Conservation (phyloP, 148 eudicot species). For the Mesembryanthemum crystallinum region DNA sequence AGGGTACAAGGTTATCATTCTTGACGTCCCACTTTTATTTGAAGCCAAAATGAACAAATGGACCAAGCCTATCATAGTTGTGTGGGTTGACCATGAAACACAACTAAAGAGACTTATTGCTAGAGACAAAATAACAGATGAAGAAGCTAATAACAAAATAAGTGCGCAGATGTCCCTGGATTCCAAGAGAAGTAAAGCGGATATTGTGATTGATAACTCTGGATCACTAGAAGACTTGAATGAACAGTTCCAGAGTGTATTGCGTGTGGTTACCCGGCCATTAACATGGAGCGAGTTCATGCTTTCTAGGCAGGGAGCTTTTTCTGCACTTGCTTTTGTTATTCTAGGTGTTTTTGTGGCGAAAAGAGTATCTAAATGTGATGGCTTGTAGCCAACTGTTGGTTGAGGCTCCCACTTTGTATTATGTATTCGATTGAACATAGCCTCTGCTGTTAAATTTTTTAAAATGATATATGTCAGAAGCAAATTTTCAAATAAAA, state of each 20-base stretch:
- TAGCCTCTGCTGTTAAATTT: not conserved
- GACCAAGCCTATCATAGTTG: constrained; percentile 78
- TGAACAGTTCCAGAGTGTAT: constrained; percentile 47
- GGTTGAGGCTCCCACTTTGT: not conserved
- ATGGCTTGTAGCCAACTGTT: constrained; percentile 11
- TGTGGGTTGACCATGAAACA: constrained; percentile 86
- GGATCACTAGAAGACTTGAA: constrained; percentile 79
- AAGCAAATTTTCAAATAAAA: not conserved
- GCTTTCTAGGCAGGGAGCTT: constrained; percentile 75
- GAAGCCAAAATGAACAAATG: constrained; percentile 93
- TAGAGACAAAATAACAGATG: constrained; percentile 62
- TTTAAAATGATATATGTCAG: not conserved
- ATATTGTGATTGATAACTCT: constrained; percentile 75
- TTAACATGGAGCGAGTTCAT: constrained; percentile 83
- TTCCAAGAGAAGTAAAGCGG: constrained; percentile 68
- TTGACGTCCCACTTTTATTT: constrained; percentile 83
- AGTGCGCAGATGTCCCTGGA: constrained; percentile 88
- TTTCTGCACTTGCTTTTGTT: constrained; percentile 50
- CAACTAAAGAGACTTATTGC: constrained; percentile 75
- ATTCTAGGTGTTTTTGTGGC: constrained; percentile 43
- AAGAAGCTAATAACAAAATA: constrained; percentile 78
- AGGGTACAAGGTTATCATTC: constrained; percentile 68
- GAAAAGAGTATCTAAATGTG: constrained; percentile 30
- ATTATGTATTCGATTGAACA: not conserved
- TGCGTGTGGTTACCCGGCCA: constrained; percentile 56